Evolutionary conservation across 2,329 filamentous ascomycete species (phyloP).

Genomic region (Cercospora brassicicola): DNA sequence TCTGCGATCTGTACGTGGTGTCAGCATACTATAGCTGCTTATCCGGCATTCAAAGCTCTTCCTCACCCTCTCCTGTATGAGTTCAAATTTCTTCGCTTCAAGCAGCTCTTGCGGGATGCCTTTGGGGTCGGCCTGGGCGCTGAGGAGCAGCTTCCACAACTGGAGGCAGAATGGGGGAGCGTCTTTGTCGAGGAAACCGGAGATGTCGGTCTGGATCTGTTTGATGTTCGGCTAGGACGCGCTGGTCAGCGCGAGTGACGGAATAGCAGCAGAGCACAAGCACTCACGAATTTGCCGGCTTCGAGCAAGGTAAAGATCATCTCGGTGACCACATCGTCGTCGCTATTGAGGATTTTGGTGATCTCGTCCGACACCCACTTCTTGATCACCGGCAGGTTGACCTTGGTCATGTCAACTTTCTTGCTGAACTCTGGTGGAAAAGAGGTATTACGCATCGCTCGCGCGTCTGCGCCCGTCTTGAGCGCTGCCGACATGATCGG

Average conservation of each 20-base stretch:
- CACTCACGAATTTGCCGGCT: conserved; percentile 70
- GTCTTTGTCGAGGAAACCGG: conserved; percentile 92
- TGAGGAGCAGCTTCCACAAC: conserved; percentile 86
- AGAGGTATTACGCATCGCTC: conserved; percentile 85
- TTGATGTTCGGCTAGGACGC: conserved; percentile 65
- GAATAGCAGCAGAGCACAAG: background rate
- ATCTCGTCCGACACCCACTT: conserved; percentile 96
- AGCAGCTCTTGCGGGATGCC: conserved; percentile 92
- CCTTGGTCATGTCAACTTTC: conserved; percentile 96
- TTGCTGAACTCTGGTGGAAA: conserved; percentile 90
- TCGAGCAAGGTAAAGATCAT: conserved; percentile 71
- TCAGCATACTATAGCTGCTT: background rate
- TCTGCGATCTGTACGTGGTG: conserved; percentile 67
- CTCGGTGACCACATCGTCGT: conserved; percentile 95
- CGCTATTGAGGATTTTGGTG: conserved; percentile 80
- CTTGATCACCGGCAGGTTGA: conserved; percentile 97
- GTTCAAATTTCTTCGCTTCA: conserved; percentile 92
- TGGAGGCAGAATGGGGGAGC: conserved; percentile 88
- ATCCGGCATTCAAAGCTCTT: background rate
- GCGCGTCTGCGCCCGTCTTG: conserved; percentile 77
- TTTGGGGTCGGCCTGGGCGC: conserved; percentile 81
- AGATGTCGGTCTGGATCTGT: conserved; percentile 87
- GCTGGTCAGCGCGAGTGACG: conserved; percentile 3
- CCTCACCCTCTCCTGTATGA: conserved; percentile 87
- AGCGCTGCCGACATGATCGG: conserved; percentile 31